Conservation (phyloP, 2,329 filamentous ascomycete genomes). For the Penicillium crustosum region DNA sequence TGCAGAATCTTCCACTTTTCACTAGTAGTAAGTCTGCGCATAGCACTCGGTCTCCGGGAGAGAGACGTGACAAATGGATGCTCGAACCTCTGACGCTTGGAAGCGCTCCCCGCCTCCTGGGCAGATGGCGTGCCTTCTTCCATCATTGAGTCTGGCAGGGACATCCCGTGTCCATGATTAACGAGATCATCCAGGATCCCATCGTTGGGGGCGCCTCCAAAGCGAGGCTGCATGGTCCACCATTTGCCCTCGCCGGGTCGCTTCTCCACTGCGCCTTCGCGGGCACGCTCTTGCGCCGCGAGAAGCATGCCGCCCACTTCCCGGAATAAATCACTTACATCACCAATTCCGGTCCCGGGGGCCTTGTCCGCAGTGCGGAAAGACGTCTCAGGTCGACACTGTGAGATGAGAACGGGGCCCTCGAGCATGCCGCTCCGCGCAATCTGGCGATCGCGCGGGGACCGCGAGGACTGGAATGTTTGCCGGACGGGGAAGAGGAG, state of each 20-base stretch:
- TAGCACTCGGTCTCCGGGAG: constrained; percentile 33
- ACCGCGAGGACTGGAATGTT: constrained; percentile 54
- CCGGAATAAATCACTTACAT: constrained; percentile 55
- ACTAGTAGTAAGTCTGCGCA: constrained; percentile 46
- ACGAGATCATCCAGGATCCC: constrained; percentile 37
- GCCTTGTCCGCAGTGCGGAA: constrained; percentile 46
- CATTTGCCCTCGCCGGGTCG: constrained; percentile 58
- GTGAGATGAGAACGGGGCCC: constrained; percentile 58
- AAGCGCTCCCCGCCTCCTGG: constrained; percentile 31
- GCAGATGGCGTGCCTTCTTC: constrained; percentile 28
- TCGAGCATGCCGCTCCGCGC: constrained; percentile 57
- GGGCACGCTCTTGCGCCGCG: constrained; percentile 60
- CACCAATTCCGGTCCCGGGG: constrained; percentile 34
- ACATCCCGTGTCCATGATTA: constrained; percentile 30
- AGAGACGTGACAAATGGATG: constrained; percentile 33
- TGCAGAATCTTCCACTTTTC: constrained; percentile 56
- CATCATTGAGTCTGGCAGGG: constrained; percentile 29
- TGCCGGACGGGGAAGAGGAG: constrained; percentile 59
- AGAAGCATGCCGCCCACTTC: constrained; percentile 59
- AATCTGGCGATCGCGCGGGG: constrained; percentile 53
- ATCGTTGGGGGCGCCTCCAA: constrained; percentile 52
- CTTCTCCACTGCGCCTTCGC: constrained; percentile 53
- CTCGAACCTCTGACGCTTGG: constrained; percentile 42
- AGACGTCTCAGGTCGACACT: constrained; percentile 55
- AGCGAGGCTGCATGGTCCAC: constrained; percentile 59